phyloP scores from a whole-genome alignment of 805 yeast species.

The Starmera caribaea region DNA sequence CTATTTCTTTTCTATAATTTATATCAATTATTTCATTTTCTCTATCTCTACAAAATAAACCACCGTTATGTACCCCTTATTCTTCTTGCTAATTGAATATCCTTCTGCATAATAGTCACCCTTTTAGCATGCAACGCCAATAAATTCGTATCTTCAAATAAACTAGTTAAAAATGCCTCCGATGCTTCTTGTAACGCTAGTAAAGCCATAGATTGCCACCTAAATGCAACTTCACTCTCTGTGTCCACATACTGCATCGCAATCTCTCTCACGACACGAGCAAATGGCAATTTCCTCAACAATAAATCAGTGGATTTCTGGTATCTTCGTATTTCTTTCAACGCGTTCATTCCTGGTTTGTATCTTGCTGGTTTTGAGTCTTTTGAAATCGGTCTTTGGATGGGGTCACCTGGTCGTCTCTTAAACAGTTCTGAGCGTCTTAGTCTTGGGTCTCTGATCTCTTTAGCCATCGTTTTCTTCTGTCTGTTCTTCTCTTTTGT shows the following conservation, averaged over 20 bases:
- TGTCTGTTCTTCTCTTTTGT: too few relatives aligned
- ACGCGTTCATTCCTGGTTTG: constrained; percentile 57
- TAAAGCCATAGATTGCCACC: constrained; percentile 76
- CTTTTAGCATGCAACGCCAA: constrained; percentile 75
- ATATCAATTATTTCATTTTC: too few relatives aligned
- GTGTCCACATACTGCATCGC: constrained; percentile 43
- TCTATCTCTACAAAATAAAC: too few relatives aligned
- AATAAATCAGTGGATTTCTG: constrained; percentile 62
- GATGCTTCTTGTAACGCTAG: constrained; percentile 75
- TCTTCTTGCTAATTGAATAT: constrained; percentile 71
- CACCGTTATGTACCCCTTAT: constrained; percentile 48
- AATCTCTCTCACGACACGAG: constrained; percentile 65
- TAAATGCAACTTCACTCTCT: constrained; percentile 44
- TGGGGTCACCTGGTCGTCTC: constrained; percentile 49
- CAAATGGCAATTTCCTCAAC: constrained; percentile 67
- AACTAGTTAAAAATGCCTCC: constrained; percentile 65
- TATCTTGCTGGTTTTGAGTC: constrained; percentile 31
- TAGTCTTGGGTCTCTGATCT: constrained; percentile 2
- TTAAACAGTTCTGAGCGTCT: constrained; percentile 29
- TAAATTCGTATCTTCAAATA: constrained; percentile 68
- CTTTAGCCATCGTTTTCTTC: constrained; percentile 5
- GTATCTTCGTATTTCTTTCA: constrained; percentile 57
- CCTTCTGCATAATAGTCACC: constrained; percentile 81
- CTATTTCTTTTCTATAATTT: too few relatives aligned
- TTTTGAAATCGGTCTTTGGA: constrained; percentile 8